Conservation (phyloP, 345 rosid species). For the Gossypium mustelinum region DNA sequence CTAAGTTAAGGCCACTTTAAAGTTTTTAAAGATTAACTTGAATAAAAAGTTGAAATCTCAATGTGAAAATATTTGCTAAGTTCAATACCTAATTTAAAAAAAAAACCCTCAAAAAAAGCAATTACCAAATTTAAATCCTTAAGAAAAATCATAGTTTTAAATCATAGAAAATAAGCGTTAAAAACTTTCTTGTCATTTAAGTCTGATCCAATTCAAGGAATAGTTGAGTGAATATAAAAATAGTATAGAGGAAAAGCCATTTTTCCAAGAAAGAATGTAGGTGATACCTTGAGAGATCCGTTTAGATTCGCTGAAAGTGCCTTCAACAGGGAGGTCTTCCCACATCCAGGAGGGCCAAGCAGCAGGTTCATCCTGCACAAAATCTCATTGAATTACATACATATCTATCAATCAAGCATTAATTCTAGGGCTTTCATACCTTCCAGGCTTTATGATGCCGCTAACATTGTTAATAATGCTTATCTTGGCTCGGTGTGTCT, state of each 20-base stretch:
- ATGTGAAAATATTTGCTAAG: no score
- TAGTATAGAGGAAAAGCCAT: not conserved
- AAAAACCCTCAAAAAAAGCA: no score
- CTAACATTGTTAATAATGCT: slow-evolving; percentile 46
- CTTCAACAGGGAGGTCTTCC: slow-evolving; percentile 57
- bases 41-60: no score
- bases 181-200: no score
- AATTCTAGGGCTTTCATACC: slow-evolving; percentile 26
- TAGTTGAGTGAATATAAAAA: not conserved
- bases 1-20: no score
- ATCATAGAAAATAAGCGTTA: no score
- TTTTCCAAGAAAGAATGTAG: not conserved
- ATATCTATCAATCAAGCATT: not conserved
- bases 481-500: slow-evolving; percentile 37
- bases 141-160: no score
- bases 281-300: slow-evolving; percentile 46
- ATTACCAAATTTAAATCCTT: no score
- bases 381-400: not conserved
- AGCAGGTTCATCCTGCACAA: slow-evolving; percentile 51
- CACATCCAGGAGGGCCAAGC: slow-evolving; percentile 74
- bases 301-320: slow-evolving; percentile 59
- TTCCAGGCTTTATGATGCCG: slow-evolving; percentile 61
- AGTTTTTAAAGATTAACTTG: no score
- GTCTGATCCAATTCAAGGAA: not conserved
- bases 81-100: no score